phyloP scores from a whole-genome alignment of 2,329 filamentous ascomycete species.

The Cladosporium sp. region DNA sequence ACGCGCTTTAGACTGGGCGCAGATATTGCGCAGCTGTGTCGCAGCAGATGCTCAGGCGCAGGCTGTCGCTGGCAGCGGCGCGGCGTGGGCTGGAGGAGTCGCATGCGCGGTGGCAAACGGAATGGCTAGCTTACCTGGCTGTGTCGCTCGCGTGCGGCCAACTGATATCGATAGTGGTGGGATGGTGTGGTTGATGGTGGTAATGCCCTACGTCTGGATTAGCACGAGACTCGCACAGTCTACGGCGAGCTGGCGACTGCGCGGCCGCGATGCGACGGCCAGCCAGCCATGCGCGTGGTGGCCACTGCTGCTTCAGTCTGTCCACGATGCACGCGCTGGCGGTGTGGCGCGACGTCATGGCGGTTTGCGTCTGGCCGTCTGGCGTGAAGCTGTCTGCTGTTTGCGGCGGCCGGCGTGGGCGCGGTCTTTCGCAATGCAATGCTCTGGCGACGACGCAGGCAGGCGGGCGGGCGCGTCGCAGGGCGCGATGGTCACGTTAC shows the following conservation, averaged over 20 bases:
- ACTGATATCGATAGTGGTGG: not conserved
- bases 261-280: not conserved
- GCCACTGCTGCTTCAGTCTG: too few species aligned
- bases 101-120: not conserved
- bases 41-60: not conserved
- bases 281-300: not conserved
- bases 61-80: not conserved
- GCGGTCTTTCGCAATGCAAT: too few species aligned
- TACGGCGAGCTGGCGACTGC: not conserved
- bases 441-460: too few species aligned
- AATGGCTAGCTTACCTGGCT: conserved; percentile 7
- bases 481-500: conserved; percentile 8
- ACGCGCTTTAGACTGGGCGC: not conserved
- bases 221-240: conserved; percentile 1
- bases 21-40: not conserved
- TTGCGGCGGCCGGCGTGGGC: too few species aligned
- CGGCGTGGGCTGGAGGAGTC: not conserved
- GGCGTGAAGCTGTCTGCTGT: not conserved
- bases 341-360: conserved; percentile 6
- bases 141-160: conserved; percentile 3
- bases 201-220: conserved; percentile 1
- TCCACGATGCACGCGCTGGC: not conserved
- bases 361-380: not conserved
- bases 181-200: not conserved
- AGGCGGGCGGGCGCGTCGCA: conserved; percentile 6